Evolutionary conservation across 345 rosid genomes (phyloP), one percentile per base, ranked within the genome.

Genomic region (Pseudoturritis turrita): DNA sequence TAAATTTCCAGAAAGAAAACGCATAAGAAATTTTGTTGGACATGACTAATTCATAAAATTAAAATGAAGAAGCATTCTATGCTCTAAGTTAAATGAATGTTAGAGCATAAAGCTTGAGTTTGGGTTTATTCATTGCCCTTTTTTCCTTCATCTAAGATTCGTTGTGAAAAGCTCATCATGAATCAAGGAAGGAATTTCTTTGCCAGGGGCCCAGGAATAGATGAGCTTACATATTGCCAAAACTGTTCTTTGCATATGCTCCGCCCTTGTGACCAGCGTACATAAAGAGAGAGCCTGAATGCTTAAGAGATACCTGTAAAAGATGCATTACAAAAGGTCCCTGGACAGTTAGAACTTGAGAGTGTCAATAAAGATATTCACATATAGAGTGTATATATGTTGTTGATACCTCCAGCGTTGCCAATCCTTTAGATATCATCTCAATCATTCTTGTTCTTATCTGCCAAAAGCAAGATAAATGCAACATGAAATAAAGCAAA

Each of bases 231-330:
- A 91, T 82, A 70, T 94, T 94, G 36, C 97, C 99, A 73, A 83
- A 94, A 84, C 99, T 94, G 79, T 94, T 94, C 83, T 94, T 94
- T 77, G 99, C 99, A 91, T 91, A 94, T 53, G 99, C 97, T 76
- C 99, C 99, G 60, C 97, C 97, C 46, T 73, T 80, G 53, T 81
- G 76, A 39, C 99, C 97, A 4, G 97, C 97, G 49, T 91, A 94
- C 99, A 94, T 94, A 78, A 94, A 94, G 61, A 94, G 97, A 40
- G 99, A 94, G 53, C 99, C 99, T 47, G 99, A 94, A 62, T 94
- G 99, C 81, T 94, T 94, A 36, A 91, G 90, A 9, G 97, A 83
- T 63, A 94, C 98, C 98, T 94, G 85, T 63, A 43, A 50, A 52
- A 78, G 61, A 58, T 36, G 33, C 26, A 76, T 75, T 53, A 59